phyloP scores from a whole-genome alignment of 2,329 filamentous ascomycete genomes.

The Parascedosporium putredinis region DNA sequence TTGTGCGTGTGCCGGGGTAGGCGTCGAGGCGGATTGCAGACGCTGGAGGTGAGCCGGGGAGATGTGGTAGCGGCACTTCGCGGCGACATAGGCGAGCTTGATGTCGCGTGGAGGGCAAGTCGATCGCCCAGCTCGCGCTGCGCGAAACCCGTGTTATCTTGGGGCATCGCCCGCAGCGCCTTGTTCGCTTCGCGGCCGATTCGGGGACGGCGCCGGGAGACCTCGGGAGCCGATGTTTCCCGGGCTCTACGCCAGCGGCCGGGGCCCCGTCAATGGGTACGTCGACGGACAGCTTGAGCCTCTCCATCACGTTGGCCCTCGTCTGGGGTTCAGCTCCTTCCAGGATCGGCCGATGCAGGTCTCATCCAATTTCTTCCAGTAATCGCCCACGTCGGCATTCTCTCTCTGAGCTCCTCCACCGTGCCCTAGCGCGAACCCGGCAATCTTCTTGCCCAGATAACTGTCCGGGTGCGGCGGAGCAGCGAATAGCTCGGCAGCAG shows the following conservation, averaged over 20 bases:
- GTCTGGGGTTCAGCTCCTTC: slow-evolving; percentile 54
- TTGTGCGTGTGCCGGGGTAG: slow-evolving; percentile 80
- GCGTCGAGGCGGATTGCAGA: slow-evolving; percentile 65
- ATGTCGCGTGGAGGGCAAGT: slow-evolving; percentile 60
- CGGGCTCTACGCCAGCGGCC: no score
- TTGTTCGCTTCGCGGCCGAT: no score
- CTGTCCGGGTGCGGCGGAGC: slow-evolving; percentile 85
- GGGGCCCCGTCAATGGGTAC: slow-evolving; percentile 7
- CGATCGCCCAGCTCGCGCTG: slow-evolving; percentile 49
- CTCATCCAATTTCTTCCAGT: slow-evolving; percentile 77
- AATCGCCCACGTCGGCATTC: slow-evolving; percentile 68
- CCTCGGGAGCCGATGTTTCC: no score
- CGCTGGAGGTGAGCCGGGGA: slow-evolving; percentile 58
- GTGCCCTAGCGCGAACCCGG: slow-evolving; percentile 64
- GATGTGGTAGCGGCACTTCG: slow-evolving; percentile 79
- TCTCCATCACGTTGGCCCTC: slow-evolving; percentile 50
- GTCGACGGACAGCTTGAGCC: slow-evolving; percentile 35
- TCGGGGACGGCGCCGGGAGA: no score
- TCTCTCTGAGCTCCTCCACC: slow-evolving; percentile 55
- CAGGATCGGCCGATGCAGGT: slow-evolving; percentile 63
- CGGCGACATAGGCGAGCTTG: slow-evolving; percentile 65
- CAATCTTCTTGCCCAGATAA: slow-evolving; percentile 72
- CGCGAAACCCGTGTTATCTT: slow-evolving; percentile 46
- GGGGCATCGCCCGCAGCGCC: slow-evolving; percentile 14
- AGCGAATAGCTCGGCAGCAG: slow-evolving; percentile 89